Percentiles rank a stretch among this genome's conserved stretches.
Conservation (phyloP, 306 rosid genomes). For the Crotalaria pallida region DNA sequence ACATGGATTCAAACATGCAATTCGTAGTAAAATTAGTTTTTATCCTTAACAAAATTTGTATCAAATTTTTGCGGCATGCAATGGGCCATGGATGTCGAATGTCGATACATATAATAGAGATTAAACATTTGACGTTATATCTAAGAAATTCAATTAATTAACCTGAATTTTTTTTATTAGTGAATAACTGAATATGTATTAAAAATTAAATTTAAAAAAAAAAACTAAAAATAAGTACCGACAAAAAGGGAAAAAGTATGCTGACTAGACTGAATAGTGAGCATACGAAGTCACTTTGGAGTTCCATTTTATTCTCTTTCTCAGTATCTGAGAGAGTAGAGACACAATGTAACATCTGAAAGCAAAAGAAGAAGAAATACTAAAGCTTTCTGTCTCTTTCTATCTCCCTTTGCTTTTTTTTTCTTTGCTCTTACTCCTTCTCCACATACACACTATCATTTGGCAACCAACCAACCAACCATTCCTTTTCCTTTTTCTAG, state of each 20-base stretch:
- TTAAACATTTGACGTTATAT: no score
- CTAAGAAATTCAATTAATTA: no score
- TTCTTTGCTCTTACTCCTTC: slow-evolving; percentile 52
- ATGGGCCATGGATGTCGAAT: no score
- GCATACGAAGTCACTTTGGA: not conserved
- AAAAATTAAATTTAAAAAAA: no score
- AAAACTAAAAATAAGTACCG: no score
- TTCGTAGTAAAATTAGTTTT: no score
- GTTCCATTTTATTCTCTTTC: not conserved
- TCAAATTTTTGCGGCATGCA: no score
- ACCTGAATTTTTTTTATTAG: no score
- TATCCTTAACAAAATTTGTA: no score
- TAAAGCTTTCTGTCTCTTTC: slow-evolving; percentile 24
- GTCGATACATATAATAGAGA: no score
- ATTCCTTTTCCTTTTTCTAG: not conserved
- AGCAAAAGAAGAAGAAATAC: slow-evolving; percentile 25
- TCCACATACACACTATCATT: slow-evolving; percentile 22
- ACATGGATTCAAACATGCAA: no score
- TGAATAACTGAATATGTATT: no score
- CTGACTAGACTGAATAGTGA: not conserved
- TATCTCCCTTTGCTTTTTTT: slow-evolving; percentile 35
- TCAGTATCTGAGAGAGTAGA: not conserved
- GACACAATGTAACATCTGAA: slow-evolving; percentile 30
- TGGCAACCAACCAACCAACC: slow-evolving; percentile 26
- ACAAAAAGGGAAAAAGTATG: not conserved